Conservation (phyloP, 768 basidiomycete species). For the Mycena pura region DNA sequence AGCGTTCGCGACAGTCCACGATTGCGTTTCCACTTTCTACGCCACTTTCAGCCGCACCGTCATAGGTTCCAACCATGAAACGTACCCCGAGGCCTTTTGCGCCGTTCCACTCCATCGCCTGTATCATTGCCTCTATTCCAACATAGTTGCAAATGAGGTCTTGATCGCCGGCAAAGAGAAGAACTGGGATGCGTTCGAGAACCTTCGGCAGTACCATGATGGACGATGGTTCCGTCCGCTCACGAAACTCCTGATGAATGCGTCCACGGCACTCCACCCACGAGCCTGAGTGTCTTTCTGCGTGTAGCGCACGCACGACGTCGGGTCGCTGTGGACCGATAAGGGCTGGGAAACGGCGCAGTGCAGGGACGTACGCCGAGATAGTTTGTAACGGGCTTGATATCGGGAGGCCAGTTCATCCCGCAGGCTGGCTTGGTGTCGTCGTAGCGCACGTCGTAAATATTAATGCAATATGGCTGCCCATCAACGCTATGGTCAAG, state of each 20-base stretch:
- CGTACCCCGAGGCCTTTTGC: constrained; percentile 83
- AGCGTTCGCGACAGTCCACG: constrained; percentile 76
- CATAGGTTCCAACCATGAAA: constrained; percentile 20
- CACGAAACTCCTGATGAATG: constrained; percentile 68
- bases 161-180: constrained; percentile 94
- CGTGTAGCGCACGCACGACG: constrained; percentile 86
- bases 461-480: constrained; percentile 82
- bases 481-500: constrained; percentile 65
- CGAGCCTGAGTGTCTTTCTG: constrained; percentile 70
- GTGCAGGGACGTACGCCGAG: constrained; percentile 68
- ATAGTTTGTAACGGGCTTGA: constrained; percentile 75
- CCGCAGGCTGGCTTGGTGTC: constrained; percentile 90
- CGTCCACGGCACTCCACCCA: constrained; percentile 88
- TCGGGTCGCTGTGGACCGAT: constrained; percentile 66
- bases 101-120: constrained; percentile 86
- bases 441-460: constrained; percentile 93
- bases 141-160: constrained; percentile 97
- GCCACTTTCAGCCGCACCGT: constrained; percentile 4
- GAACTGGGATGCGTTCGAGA: constrained; percentile 79
- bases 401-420: constrained; percentile 97
- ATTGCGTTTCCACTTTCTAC: constrained; percentile 71
- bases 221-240: constrained; percentile 65
- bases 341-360: constrained; percentile 1
- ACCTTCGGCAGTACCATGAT: constrained; percentile 80
- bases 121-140: constrained; percentile 87